Evolutionary conservation across 2,329 filamentous ascomycete genomes (phyloP).

Genomic region (Claviceps sp.): DNA sequence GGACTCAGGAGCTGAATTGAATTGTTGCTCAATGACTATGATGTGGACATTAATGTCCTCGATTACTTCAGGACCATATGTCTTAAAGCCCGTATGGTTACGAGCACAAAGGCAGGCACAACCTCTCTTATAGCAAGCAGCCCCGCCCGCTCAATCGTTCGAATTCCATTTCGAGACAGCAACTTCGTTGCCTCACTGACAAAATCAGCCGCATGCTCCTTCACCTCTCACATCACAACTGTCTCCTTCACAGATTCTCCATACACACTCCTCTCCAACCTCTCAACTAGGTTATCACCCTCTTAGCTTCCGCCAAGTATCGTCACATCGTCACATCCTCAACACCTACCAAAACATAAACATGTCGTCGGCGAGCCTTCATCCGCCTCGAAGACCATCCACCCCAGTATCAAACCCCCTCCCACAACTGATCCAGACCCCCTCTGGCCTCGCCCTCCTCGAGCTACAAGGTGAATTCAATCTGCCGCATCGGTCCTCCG

Average conservation of each 20-base stretch:
- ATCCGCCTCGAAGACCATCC: slow-evolving; percentile 22
- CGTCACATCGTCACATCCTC: background rate
- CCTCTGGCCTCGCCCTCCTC: slow-evolving; percentile 74
- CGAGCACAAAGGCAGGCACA: no score
- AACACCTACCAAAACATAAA: background rate
- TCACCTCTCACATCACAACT: background rate
- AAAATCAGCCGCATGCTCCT: background rate
- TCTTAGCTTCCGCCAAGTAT: background rate
- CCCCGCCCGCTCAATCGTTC: background rate
- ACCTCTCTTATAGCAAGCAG: no score
- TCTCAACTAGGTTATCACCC: background rate
- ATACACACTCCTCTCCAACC: background rate
- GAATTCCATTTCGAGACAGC: background rate
- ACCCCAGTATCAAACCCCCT: slow-evolving; percentile 40
- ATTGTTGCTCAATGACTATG: background rate
- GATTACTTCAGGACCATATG: no score
- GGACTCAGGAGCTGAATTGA: background rate
- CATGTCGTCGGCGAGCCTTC: slow-evolving; percentile 27
- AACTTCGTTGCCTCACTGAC: background rate
- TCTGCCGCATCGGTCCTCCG: slow-evolving; percentile 36
- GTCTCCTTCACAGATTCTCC: background rate
- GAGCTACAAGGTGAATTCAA: slow-evolving; percentile 91
- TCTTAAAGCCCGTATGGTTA: no score
- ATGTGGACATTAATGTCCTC: no score
- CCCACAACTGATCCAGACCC: slow-evolving; percentile 75